These are phyloP conservation scores for Hymenoscyphus occultus DNA, from an alignment of 2,329 filamentous ascomycete genomes.

Conservation along the genomic window DNA sequence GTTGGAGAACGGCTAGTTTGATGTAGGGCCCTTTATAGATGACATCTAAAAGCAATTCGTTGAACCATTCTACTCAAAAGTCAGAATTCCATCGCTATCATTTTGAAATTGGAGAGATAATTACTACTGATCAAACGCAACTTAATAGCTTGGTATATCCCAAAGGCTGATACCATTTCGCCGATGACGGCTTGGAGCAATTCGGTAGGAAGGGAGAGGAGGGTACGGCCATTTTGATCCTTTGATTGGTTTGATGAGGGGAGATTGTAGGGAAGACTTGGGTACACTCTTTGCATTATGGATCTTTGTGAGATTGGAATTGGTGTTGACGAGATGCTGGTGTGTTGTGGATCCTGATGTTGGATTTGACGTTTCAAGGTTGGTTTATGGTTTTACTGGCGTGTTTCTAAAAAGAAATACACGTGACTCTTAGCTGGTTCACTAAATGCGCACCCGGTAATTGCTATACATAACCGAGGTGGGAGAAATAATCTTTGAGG, in stretches of 20 bases:
- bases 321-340: background rate
- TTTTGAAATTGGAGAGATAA: background rate
- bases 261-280: constrained; percentile 2
- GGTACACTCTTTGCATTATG: background rate
- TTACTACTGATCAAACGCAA: constrained; percentile 2
- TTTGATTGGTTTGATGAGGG: background rate
- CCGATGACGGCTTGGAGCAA: constrained; percentile 6
- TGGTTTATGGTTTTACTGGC: background rate
- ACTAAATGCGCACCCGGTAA: background rate
- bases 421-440: background rate
- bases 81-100: background rate
- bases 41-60: background rate
- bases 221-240: background rate
- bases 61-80: background rate
- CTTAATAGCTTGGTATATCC: constrained; percentile 3
- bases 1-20: background rate
- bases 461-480: background rate
- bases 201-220: constrained; percentile 1
- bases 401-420: background rate
- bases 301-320: background rate
- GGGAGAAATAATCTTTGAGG: background rate
- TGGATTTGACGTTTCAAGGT: background rate
- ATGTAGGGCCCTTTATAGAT: background rate
- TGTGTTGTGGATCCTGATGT: background rate
- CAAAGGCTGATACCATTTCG: background rate